Evolutionary conservation across 2,329 filamentous ascomycete genomes (phyloP).

Genomic region (Aspergillus sp.): DNA sequence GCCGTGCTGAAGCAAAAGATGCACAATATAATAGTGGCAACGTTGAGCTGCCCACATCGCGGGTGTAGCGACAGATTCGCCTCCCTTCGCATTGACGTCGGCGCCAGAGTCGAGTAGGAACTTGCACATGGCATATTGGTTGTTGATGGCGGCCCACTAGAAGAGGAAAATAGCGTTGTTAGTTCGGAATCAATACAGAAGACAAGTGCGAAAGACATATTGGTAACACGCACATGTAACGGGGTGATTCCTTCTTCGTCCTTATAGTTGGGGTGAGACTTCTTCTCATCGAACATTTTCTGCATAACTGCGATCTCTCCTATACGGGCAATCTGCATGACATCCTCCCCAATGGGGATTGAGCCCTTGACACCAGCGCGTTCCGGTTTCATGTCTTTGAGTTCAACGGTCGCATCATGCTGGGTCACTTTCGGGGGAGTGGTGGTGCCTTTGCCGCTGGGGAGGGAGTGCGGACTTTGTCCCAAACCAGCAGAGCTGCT

Average conservation of each 20-base stretch:
- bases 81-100: constrained; percentile 92
- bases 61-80: constrained; percentile 90
- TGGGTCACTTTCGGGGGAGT: constrained; percentile 36
- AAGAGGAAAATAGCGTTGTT: constrained; percentile 19
- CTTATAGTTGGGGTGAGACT: constrained; percentile 76
- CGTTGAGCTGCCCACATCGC: constrained; percentile 96
- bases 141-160: constrained; percentile 98
- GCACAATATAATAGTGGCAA: constrained; percentile 95
- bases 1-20: constrained; percentile 85
- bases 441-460: constrained; percentile 34
- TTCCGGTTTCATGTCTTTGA: constrained; percentile 39
- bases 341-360: constrained; percentile 66
- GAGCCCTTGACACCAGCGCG: constrained; percentile 35
- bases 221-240: constrained; percentile 70
- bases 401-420: constrained; percentile 39
- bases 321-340: constrained; percentile 91
- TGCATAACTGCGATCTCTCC: constrained; percentile 87
- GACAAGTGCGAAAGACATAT: neutral
- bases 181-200: neutral
- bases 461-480: constrained; percentile 27
- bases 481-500: constrained; percentile 26
- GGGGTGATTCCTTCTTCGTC: constrained; percentile 95
- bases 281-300: constrained; percentile 81
- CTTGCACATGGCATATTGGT: constrained; percentile 95
- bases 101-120: constrained; percentile 85